Evolutionary conservation across 345 rosid species (phyloP).

Genomic region (Garcia nutans): DNA sequence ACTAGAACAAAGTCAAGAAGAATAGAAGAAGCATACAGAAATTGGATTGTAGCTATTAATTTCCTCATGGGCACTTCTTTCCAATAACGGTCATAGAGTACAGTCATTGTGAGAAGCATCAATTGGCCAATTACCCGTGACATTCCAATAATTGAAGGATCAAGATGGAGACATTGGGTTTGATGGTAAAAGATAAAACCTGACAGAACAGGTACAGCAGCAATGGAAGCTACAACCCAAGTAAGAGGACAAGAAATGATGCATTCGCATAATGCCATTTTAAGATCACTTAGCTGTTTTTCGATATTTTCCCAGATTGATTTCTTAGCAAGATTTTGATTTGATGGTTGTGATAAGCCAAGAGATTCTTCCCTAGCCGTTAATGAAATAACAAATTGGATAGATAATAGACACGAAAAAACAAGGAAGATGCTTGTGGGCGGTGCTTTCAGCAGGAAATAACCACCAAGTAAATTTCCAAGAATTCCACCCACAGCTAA

Average conservation of each 20-base stretch:
- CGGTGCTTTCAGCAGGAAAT: constrained; percentile 43
- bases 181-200: constrained; percentile 87
- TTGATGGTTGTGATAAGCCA: constrained; percentile 42
- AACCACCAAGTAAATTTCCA: constrained; percentile 82
- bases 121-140: constrained; percentile 77
- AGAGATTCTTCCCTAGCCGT: constrained; percentile 55
- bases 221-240: constrained; percentile 73
- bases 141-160: constrained; percentile 73
- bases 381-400: constrained; percentile 56
- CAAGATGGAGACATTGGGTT: constrained; percentile 67
- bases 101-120: constrained; percentile 58
- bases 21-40: constrained; percentile 57
- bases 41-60: constrained; percentile 51
- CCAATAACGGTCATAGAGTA: constrained; percentile 60
- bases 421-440: constrained; percentile 55
- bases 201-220: constrained; percentile 65
- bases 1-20: constrained; percentile 72
- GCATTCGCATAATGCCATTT: constrained; percentile 49
- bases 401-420: constrained; percentile 47
- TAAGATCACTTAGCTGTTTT: constrained; percentile 53
- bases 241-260: constrained; percentile 54
- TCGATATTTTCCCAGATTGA: constrained; percentile 45
- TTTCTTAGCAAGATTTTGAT: constrained; percentile 18
- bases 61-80: constrained; percentile 68
- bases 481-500: constrained; percentile 77